These are phyloP conservation scores for Lipomyces sp. DNA, from an alignment of 805 yeast species.

Conservation along the genomic window DNA sequence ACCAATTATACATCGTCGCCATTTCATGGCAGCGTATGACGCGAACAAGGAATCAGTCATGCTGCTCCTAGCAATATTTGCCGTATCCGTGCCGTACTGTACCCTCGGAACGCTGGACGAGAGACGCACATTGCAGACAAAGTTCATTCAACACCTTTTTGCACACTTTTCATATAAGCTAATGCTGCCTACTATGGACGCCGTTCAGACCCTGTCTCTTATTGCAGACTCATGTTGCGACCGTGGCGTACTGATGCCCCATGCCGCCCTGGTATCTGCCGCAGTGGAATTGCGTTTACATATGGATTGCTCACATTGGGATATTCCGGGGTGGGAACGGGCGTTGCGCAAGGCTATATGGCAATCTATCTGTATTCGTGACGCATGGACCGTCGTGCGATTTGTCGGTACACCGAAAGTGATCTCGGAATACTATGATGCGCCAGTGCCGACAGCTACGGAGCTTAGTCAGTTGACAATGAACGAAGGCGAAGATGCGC, in stretches of 20 bases:
- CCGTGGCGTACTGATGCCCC: constrained; percentile 30
- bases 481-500: not conserved
- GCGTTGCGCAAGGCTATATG: constrained; percentile 83
- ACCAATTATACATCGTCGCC: constrained; percentile 29
- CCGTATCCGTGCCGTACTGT: constrained; percentile 16
- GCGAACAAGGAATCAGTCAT: constrained; percentile 23
- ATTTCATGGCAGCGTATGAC: constrained; percentile 28
- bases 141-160: constrained; percentile 18
- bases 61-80: constrained; percentile 33
- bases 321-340: constrained; percentile 91
- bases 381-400: constrained; percentile 64
- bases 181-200: constrained; percentile 23
- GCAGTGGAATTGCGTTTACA: constrained; percentile 91
- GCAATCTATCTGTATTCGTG: constrained; percentile 91
- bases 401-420: constrained; percentile 26
- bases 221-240: constrained; percentile 24
- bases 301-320: constrained; percentile 86
- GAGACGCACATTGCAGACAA: constrained; percentile 16
- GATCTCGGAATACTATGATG: constrained; percentile 17
- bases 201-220: constrained; percentile 23
- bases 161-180: constrained; percentile 13
- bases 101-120: constrained; percentile 12
- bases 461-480: constrained; percentile 21
- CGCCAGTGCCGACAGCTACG: constrained; percentile 20
- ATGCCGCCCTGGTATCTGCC: constrained; percentile 64